phyloP scores from a whole-genome alignment of 768 basidiomycete species.

The Lanmaoa pseudosensibilis region DNA sequence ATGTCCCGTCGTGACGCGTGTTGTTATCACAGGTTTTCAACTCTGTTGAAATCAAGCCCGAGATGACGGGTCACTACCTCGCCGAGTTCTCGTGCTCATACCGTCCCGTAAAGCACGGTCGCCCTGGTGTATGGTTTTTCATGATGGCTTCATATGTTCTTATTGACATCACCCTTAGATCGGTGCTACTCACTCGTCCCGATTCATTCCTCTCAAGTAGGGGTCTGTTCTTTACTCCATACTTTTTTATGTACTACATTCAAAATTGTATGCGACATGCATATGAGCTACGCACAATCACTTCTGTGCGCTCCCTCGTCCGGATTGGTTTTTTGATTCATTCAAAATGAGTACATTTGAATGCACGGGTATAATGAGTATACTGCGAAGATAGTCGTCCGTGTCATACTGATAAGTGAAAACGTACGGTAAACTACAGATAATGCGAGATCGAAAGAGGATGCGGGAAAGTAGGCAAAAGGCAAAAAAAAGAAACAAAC shows the following conservation, averaged over 20 bases:
- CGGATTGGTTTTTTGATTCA: slow-evolving; percentile 21
- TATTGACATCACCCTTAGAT: slow-evolving; percentile 48
- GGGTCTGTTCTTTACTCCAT: slow-evolving; percentile 25
- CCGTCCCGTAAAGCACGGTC: slow-evolving; percentile 99
- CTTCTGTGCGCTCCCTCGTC: slow-evolving; percentile 5
- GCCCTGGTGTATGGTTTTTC: slow-evolving; percentile 81
- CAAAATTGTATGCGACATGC: slow-evolving; percentile 44
- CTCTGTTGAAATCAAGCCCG: slow-evolving; percentile 98
- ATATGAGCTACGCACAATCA: slow-evolving; percentile 11
- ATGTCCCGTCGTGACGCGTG: not conserved
- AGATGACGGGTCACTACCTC: slow-evolving; percentile 99
- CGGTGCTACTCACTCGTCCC: slow-evolving; percentile 88
- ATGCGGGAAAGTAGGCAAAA: slow-evolving; percentile 30
- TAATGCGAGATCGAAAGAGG: slow-evolving; percentile 46
- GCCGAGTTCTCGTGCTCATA: slow-evolving; percentile 97
- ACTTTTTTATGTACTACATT: slow-evolving; percentile 25
- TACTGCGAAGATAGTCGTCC: slow-evolving; percentile 61
- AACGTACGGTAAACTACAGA: slow-evolving; percentile 60
- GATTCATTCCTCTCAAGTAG: slow-evolving; percentile 98
- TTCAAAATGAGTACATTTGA: slow-evolving; percentile 42
- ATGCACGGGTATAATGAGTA: slow-evolving; percentile 59
- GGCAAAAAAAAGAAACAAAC: slow-evolving; percentile 15
- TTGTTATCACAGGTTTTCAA: slow-evolving; percentile 68
- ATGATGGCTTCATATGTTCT: not conserved
- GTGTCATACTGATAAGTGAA: slow-evolving; percentile 51